A percentile compares a stretch with the other conserved stretches of the same genome.
Evolutionary conservation across 2,329 filamentous ascomycete species (phyloP).

Genomic region (Venturia pyrina): DNA sequence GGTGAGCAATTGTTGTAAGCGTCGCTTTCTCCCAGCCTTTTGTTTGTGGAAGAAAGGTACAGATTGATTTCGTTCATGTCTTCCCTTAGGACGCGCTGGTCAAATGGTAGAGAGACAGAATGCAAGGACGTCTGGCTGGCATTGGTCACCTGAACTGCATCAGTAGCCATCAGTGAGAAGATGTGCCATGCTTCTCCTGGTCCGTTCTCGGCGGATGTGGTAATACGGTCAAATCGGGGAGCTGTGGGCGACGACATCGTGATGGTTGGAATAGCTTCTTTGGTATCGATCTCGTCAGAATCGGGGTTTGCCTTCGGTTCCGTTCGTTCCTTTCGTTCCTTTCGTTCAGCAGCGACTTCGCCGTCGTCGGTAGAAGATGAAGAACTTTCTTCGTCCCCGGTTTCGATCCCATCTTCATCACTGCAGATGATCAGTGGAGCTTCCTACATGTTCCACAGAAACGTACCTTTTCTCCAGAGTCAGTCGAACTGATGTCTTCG

Average conservation of each 20-base stretch:
- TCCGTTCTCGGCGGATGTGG: not conserved
- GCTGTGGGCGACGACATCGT: too few species aligned
- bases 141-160: not conserved
- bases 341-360: not conserved
- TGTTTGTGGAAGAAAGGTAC: slow-evolving; percentile 12
- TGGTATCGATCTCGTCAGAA: too few species aligned
- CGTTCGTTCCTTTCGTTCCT: not conserved
- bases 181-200: slow-evolving; percentile 8
- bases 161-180: slow-evolving; percentile 14
- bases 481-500: slow-evolving; percentile 10
- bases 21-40: slow-evolving; percentile 4
- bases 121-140: not conserved
- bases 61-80: slow-evolving; percentile 10
- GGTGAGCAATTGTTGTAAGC: slow-evolving; percentile 9
- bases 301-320: too few species aligned
- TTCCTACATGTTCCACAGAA: not conserved
- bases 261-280: too few species aligned
- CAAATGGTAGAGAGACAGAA: not conserved
- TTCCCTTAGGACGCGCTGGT: slow-evolving; percentile 9
- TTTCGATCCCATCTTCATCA: not conserved
- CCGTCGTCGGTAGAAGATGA: not conserved
- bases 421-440: not conserved
- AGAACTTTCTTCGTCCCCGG: not conserved
- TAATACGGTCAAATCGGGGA: not conserved
- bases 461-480: slow-evolving; percentile 8